These are phyloP conservation scores for Globisporangium nagaii DNA, from an alignment of 352 stramenopile genomes.

Conservation along the genomic window DNA sequence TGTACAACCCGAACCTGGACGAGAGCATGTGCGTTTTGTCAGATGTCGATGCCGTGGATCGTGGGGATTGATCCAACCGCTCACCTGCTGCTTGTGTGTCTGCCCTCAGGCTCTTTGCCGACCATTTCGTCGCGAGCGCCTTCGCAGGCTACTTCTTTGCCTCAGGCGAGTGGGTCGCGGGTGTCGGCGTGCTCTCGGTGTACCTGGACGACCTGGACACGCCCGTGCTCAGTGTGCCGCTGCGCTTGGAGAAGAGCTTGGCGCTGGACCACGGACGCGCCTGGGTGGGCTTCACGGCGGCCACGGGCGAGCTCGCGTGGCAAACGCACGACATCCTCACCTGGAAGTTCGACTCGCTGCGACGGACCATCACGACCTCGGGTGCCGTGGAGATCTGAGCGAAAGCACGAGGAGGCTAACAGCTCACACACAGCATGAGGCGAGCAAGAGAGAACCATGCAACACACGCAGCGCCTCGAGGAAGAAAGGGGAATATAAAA, in stretches of 20 bases:
- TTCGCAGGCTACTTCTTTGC: slow-evolving; percentile 66
- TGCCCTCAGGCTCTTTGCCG: slow-evolving; percentile 40
- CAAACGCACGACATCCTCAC: slow-evolving; percentile 88
- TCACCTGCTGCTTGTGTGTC: background rate
- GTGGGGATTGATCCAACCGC: background rate
- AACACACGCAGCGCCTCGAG: background rate
- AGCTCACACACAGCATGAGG: background rate
- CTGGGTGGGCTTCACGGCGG: slow-evolving; percentile 90
- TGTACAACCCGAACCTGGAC: slow-evolving; percentile 71
- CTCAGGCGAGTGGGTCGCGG: slow-evolving; percentile 42
- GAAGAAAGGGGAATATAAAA: slow-evolving; percentile 5
- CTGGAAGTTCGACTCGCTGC: slow-evolving; percentile 72
- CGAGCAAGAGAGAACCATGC: background rate
- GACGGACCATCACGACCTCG: slow-evolving; percentile 23
- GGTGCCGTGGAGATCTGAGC: background rate
- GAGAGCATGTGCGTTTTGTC: slow-evolving; percentile 37
- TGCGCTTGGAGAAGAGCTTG: slow-evolving; percentile 81
- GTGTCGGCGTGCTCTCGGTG: slow-evolving; percentile 76
- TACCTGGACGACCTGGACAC: slow-evolving; percentile 86
- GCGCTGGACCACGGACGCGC: slow-evolving; percentile 78
- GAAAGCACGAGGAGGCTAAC: background rate
- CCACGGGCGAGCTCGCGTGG: slow-evolving; percentile 77
- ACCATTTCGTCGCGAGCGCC: slow-evolving; percentile 47
- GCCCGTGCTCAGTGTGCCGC: slow-evolving; percentile 71
- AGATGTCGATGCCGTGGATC: background rate